Evolutionary conservation across 2,329 filamentous ascomycete species (phyloP).

Genomic region (Trichothecium sympodiale): DNA sequence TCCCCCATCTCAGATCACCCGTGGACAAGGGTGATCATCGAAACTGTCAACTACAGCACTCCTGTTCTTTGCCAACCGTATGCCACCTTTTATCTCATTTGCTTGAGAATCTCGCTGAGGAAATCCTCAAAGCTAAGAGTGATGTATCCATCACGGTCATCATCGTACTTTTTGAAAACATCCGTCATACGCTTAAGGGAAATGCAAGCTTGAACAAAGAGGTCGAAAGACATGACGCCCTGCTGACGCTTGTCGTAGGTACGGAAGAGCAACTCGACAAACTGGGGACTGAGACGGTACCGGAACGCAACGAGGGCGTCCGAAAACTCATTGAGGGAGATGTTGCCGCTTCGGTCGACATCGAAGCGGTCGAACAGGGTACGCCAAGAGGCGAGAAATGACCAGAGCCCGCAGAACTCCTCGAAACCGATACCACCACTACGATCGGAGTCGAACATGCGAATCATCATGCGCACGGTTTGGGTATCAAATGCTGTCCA

Average conservation of each 20-base stretch:
- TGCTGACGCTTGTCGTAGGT: conserved; percentile 73
- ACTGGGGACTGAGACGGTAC: conserved; percentile 75
- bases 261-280: conserved; percentile 74
- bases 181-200: conserved; percentile 97
- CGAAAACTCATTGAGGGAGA: conserved; percentile 75
- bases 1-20: no score
- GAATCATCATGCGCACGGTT: conserved; percentile 97
- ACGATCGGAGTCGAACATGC: conserved; percentile 95
- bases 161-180: conserved; percentile 97
- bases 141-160: conserved; percentile 89
- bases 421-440: conserved; percentile 85
- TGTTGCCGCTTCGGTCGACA: conserved; percentile 74
- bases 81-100: conserved; percentile 33
- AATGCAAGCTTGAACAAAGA: conserved; percentile 97
- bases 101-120: conserved; percentile 55
- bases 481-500: conserved; percentile 88
- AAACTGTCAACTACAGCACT: no score
- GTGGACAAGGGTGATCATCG: no score
- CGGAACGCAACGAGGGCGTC: conserved; percentile 89
- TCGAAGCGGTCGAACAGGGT: conserved; percentile 93
- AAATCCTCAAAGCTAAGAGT: conserved; percentile 77
- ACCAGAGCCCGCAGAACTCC: conserved; percentile 95
- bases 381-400: conserved; percentile 89
- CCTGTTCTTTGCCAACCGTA: background rate
- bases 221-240: conserved; percentile 76